phyloP scores from a whole-genome alignment of 164 flowering plant genomes.

The Nelumbo lutea region DNA sequence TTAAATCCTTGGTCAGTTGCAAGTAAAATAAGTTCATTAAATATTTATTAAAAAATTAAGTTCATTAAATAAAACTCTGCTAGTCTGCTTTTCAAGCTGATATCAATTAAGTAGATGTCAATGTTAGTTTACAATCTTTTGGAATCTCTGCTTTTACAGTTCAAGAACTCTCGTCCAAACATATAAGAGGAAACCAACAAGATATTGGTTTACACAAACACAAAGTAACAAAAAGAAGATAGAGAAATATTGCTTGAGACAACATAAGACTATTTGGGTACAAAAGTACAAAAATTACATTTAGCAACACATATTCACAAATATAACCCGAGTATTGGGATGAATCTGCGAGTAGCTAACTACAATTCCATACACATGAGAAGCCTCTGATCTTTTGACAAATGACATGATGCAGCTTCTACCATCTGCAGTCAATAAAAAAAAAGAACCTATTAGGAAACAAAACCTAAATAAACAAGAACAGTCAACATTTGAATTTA shows the following conservation, averaged over 20 bases:
- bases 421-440: slow-evolving; percentile 31
- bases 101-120: too few species aligned
- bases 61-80: too few species aligned
- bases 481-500: neutral
- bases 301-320: slow-evolving; percentile 7
- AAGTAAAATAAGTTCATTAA: too few species aligned
- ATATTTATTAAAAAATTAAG: too few species aligned
- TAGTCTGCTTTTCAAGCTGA: too few species aligned
- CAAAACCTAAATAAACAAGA: too few species aligned
- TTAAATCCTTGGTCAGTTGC: too few species aligned
- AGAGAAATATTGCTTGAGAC: slow-evolving; percentile 13
- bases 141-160: neutral
- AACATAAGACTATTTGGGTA: neutral
- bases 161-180: neutral
- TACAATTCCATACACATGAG: slow-evolving; percentile 40
- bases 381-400: slow-evolving; percentile 35
- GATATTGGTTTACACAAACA: neutral
- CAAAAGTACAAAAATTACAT: neutral
- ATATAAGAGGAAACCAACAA: slow-evolving; percentile 6
- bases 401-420: slow-evolving; percentile 32
- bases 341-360: neutral
- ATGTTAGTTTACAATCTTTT: neutral
- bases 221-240: neutral
- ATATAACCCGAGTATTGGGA: neutral
- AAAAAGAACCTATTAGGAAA: slow-evolving; percentile 8